These are phyloP conservation scores for Neurospora sp. DNA, from an alignment of 495 filamentous ascomycete genomes.

Conservation along the genomic window DNA sequence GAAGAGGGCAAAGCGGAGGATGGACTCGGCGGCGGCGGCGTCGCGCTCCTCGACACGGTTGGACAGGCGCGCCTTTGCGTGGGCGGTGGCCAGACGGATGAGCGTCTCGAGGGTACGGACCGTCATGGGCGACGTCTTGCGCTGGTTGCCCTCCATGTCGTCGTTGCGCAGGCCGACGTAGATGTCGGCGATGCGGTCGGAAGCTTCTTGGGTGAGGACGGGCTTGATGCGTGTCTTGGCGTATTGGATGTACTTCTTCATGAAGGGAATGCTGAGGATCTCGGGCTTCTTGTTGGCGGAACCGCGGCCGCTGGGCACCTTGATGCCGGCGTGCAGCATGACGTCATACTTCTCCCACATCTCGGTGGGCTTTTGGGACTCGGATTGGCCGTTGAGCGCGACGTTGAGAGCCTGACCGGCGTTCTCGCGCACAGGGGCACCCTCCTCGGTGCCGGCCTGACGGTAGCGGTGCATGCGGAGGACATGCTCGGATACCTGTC, in stretches of 20 bases:
- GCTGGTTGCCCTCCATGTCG: conserved; percentile 86
- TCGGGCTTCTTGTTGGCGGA: conserved; percentile 60
- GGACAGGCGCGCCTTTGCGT: conserved; percentile 87
- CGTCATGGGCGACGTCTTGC: conserved; percentile 89
- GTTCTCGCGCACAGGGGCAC: conserved; percentile 88
- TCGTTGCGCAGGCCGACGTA: conserved; percentile 94
- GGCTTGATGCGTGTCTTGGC: conserved; percentile 90
- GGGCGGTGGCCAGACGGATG: conserved; percentile 92
- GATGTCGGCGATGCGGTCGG: conserved; percentile 83
- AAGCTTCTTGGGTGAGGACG: conserved; percentile 81
- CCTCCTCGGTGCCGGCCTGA: conserved; percentile 88
- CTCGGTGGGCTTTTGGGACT: conserved; percentile 61
- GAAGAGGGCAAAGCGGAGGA: conserved; percentile 92
- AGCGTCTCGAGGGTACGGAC: conserved; percentile 95
- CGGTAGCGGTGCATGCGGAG: conserved; percentile 96
- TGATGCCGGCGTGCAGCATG: conserved; percentile 91
- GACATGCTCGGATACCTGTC: conserved; percentile 91
- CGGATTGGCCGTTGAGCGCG: conserved; percentile 68
- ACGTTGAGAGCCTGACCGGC: conserved; percentile 78
- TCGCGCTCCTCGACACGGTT: conserved; percentile 89
- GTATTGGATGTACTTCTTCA: conserved; percentile 99
- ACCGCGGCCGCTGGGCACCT: conserved; percentile 59
- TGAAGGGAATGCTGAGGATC: conserved; percentile 95
- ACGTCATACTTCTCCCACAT: conserved; percentile 95
- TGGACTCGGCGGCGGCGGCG: conserved; percentile 76